Evolutionary conservation across 2,329 filamentous ascomycete species (phyloP), one percentile per base, ranked within the genome.

Genomic region (Ophiocordyceps robertsii): DNA sequence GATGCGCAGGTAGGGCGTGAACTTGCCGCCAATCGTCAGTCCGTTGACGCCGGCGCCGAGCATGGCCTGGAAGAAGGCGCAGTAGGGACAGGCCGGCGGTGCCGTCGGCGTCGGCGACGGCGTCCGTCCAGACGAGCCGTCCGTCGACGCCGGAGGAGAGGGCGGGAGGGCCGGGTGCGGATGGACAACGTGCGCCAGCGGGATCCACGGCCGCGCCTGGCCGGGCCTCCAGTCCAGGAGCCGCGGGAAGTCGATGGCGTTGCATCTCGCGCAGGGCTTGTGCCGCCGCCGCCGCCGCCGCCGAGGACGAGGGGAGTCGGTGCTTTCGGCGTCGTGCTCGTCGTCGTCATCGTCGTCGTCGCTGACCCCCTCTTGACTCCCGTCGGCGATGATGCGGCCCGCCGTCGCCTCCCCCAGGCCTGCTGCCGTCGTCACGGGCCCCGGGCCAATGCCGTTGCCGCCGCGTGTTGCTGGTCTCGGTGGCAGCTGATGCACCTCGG

Each of bases 1-100:
- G 37, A 64, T 62, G 43, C 61, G 59, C 43, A 64, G 43, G 43
- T 64, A 64, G 1, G 61, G 61, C 9, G 60, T 60, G 38, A 61
- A 63, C 40, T 58, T 63, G 47, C 55, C 44, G 11, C 56, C 44
- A 44, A 40, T 44, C n/a, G 48, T 50, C 7, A 55, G 44, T 45
- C 38, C 45, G 16, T 46, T 49, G 9, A 51, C 49, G 14, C 31
- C 39, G 4, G 39, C 30, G 6, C 55, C 57, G 17, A 63, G 53
- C 47, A 64, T 47, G 39, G 59, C 55, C 38, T 59, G 54, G 44
- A 64, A 63, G 48, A 64, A 64, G 43, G 56, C 53, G 47, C 61
- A 64, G 47, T 60, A 64, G n/a, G 61, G 61, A 40, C 61, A 64
- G 19, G 21, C 37, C 29, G 38, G 9, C 29, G 11, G 21, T 35